Conservation (phyloP, 75 land plant species). For the Pinus tabuliformis region DNA sequence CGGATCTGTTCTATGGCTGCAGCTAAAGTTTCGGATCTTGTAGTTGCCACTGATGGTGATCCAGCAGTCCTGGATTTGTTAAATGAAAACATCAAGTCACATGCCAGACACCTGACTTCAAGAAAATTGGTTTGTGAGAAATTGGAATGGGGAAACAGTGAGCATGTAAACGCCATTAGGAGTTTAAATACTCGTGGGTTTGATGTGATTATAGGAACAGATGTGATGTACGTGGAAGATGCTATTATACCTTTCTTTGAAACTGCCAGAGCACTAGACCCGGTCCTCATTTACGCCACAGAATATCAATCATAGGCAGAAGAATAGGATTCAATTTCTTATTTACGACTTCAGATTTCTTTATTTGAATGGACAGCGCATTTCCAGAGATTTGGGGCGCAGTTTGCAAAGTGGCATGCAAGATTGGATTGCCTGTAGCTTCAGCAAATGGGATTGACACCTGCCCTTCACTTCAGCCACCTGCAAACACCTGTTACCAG, state of each 20-base stretch:
- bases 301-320: too few relatives aligned
- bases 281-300: too few relatives aligned
- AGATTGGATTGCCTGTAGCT: too few relatives aligned
- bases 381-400: too few relatives aligned
- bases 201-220: slow-evolving; percentile 86
- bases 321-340: too few relatives aligned
- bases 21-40: slow-evolving; percentile 42
- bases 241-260: slow-evolving; percentile 77
- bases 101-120: slow-evolving; percentile 22
- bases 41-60: slow-evolving; percentile 93
- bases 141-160: slow-evolving; percentile 83
- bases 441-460: too few relatives aligned
- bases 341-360: too few relatives aligned
- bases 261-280: slow-evolving; percentile 73
- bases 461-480: too few relatives aligned
- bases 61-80: slow-evolving; percentile 54
- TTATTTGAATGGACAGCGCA: too few relatives aligned
- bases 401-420: too few relatives aligned
- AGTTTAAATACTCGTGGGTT: slow-evolving; percentile 44
- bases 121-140: slow-evolving; percentile 31
- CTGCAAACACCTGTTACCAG: too few relatives aligned
- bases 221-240: slow-evolving; percentile 75
- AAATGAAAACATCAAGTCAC: slow-evolving; percentile 54
- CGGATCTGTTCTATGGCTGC: slow-evolving; percentile 87
- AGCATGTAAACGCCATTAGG: slow-evolving; percentile 51